Evolutionary conservation across 805 yeast species (phyloP), one percentile per base, ranked within the genome.

Genomic region (Pichia paraexigua): DNA sequence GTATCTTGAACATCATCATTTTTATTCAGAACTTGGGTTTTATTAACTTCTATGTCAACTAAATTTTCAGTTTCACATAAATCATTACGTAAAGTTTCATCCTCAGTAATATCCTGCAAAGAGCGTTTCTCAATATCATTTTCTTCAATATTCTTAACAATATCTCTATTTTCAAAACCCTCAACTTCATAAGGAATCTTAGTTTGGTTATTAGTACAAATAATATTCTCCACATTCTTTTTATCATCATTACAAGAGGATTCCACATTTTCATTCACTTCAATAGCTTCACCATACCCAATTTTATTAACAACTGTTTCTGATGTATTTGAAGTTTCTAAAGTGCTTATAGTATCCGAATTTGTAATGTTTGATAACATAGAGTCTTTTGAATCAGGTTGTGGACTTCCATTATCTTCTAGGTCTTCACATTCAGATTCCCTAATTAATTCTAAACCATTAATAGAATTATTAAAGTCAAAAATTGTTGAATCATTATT

Each of bases 371-470:
- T 35, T 9, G 20, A 35, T 35, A 35, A 35, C 10, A 35, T 8
- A 17, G 39, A 35, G n/a, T 35, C 39, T 35, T 35, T 35, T 6
- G 39, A 35, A 3, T 17, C 20, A 3, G 7, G n/a, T 22, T 18
- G n/a, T 30, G 21, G 22, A 32, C 22, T 21, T 41, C 15, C 27
- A 41, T 22, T 25, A 1, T 44, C 47, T 20, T 35, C 20, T 3
- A 50, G 28, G 21, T 51, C 45, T 43, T 49, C 54, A 20, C 45
- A 32, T 43, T 53, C 58, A 18, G 47, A 48, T 39, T 55, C 58
- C 40, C 47, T 47, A 13, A 55, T 55, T 2, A 50, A 21, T 17
- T 50, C 54, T 20, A 55, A 41, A 1, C 51, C 55, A 27, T 45
- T 43, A 8, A 45, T 43, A 22, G 51, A 45, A 18, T 24, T 51